phyloP scores from a whole-genome alignment of 768 basidiomycete species.

The Trametes cingulata region DNA sequence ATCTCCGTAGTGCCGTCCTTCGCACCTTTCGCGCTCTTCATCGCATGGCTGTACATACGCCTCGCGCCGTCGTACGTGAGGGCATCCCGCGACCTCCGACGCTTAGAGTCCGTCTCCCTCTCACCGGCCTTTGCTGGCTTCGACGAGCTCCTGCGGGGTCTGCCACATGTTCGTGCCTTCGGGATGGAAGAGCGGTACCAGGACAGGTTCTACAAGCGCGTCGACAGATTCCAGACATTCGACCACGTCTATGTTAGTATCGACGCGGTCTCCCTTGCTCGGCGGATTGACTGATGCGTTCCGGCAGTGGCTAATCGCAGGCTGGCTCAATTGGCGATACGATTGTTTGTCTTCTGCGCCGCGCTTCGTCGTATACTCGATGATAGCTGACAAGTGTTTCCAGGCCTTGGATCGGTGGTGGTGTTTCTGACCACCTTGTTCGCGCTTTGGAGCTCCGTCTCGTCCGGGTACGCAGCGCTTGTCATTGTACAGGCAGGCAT shows the following conservation, averaged over 20 bases:
- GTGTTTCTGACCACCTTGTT: constrained; percentile 71
- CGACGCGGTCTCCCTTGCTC: not conserved
- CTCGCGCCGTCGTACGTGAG: constrained; percentile 61
- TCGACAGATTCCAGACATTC: constrained; percentile 65
- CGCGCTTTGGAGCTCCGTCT: constrained; percentile 56
- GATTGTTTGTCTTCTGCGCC: constrained; percentile 49
- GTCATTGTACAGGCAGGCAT: constrained; percentile 71
- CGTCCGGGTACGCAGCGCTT: constrained; percentile 64
- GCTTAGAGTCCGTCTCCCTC: constrained; percentile 64
- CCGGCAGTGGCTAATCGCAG: constrained; percentile 62
- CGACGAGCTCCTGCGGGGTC: constrained; percentile 67
- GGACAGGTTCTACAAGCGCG: constrained; percentile 58
- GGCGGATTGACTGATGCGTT: not conserved
- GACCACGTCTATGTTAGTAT: constrained; percentile 67
- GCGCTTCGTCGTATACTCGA: too few species aligned
- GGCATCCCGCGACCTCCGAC: constrained; percentile 65
- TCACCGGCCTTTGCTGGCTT: constrained; percentile 76
- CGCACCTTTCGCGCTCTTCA: constrained; percentile 63
- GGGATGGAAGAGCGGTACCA: constrained; percentile 71
- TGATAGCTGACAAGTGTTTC: too few species aligned
- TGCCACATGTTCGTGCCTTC: constrained; percentile 69
- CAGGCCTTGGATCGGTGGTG: constrained; percentile 69
- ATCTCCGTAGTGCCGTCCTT: constrained; percentile 63
- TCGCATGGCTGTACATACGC: constrained; percentile 68
- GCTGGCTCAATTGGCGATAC: constrained; percentile 74